Evolutionary conservation across 2,329 filamentous ascomycete genomes (phyloP).

Genomic region (Ceratocystis variospora): DNA sequence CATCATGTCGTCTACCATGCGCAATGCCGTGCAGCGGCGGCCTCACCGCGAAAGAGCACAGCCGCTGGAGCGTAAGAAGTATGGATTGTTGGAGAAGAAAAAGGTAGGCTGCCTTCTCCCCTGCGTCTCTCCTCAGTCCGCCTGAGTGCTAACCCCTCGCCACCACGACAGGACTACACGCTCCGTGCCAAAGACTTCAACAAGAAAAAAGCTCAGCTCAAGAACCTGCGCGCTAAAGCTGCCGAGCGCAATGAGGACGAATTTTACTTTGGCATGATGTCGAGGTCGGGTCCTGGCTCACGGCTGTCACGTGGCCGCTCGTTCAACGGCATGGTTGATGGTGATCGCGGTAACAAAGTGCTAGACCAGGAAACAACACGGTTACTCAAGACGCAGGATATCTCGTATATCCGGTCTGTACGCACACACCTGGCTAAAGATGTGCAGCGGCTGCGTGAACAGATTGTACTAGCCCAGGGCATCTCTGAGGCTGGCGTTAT

Average conservation of each 20-base stretch:
- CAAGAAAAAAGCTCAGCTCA: constrained; percentile 48
- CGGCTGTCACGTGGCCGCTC: constrained; percentile 35
- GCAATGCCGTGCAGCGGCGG: constrained; percentile 59
- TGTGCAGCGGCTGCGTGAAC: constrained; percentile 40
- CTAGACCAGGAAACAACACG: constrained; percentile 45
- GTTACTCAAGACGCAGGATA: constrained; percentile 55
- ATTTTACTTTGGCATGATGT: constrained; percentile 59
- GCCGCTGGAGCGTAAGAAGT: constrained; percentile 66
- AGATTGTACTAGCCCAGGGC: constrained; percentile 34
- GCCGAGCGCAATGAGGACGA: constrained; percentile 57
- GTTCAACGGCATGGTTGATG: constrained; percentile 43
- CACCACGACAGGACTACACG: constrained; percentile 40
- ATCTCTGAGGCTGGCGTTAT: constrained; percentile 19
- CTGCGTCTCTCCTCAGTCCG: constrained; percentile 11
- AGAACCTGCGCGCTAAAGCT: constrained; percentile 46
- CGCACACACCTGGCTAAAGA: constrained; percentile 47
- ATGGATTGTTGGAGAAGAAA: constrained; percentile 90
- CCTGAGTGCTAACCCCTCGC: neutral
- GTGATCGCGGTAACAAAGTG: constrained; percentile 42
- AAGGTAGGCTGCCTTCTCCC: constrained; percentile 41
- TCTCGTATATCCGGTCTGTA: constrained; percentile 50
- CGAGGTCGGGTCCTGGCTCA: constrained; percentile 42
- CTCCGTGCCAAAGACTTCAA: constrained; percentile 53
- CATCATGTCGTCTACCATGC: constrained; percentile 41
- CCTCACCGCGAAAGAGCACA: constrained; percentile 86